Base-by-base conservation (phyloP, 768 basidiomycete species). In the Pseudohyphozyma bogoriensis region DNA sequence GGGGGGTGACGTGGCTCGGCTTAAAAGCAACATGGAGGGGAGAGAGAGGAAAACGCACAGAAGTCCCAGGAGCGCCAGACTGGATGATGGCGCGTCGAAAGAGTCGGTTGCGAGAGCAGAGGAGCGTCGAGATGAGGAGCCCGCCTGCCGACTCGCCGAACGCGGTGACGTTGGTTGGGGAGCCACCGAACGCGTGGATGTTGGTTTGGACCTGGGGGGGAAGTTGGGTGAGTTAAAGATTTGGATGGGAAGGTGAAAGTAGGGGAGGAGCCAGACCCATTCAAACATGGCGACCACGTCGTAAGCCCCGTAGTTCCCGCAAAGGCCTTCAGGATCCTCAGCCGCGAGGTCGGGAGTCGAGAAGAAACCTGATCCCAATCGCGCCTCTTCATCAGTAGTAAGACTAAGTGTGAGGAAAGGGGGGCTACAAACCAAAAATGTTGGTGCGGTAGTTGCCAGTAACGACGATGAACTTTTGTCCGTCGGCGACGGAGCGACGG, bases 141-240 rank as follows among this genome's bases (percentile, higher is more conserved):
- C 81, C 79, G 9, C 82, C 81, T 0, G 81, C 82, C 44, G 77
- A 79, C 62, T 82, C 76, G n/a, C 82, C 82, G 54, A 78, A 78
- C 31, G 79, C 69, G 3, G 80, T 81, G 3, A 82, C 79, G 75
- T 79, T 62, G 12, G 26, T 32, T 1, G 58, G 45, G 49, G 73
- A 68, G 16, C 74, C 74, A 6, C 74, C 74, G 36, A 75, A 74
- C 2, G 63, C 55, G 6, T 51, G 46, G 51, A 75, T 70, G 54
- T 74, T 74, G 10, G 49, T 13, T 36, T 73, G 71, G 5, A 73
- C 67, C 73, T 72, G 33, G 4, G 22, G 2, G 11, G 18, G 4
- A 29, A 18, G 24, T 52, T 11, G 24, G 22, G 18, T 28, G 36
- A 15, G 42, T 16, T 1, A 11, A 15, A 12, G 4, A n/a, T 20